phyloP scores from a whole-genome alignment of 2,329 filamentous ascomycete species.

The Ambrosiella beaveri region DNA sequence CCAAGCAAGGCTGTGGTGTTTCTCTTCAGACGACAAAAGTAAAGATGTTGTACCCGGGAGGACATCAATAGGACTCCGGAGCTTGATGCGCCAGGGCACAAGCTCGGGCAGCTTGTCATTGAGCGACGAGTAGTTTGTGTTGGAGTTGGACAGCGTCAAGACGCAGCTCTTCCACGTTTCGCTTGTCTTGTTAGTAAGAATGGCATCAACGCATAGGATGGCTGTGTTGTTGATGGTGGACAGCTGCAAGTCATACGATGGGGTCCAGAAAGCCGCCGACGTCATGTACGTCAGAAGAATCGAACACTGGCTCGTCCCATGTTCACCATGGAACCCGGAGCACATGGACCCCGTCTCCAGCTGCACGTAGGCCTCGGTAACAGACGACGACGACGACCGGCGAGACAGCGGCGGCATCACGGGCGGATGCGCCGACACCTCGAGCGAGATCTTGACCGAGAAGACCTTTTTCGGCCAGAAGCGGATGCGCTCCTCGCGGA shows the following conservation, averaged over 20 bases:
- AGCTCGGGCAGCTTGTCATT: slow-evolving; percentile 38
- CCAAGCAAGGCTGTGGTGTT: slow-evolving; percentile 19
- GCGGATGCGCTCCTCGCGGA: slow-evolving; percentile 25
- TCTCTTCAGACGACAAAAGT: slow-evolving; percentile 25
- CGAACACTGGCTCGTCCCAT: background rate
- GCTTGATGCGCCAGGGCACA: slow-evolving; percentile 37
- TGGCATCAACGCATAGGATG: slow-evolving; percentile 42
- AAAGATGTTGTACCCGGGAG: slow-evolving; percentile 17
- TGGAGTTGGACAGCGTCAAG: slow-evolving; percentile 44
- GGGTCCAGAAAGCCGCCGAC: slow-evolving; percentile 38
- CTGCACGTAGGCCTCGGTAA: slow-evolving; percentile 26
- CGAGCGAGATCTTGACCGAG: slow-evolving; percentile 33
- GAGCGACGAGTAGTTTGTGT: slow-evolving; percentile 39
- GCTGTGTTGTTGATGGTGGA: slow-evolving; percentile 36
- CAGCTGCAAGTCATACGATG: slow-evolving; percentile 45
- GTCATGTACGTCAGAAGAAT: slow-evolving; percentile 44
- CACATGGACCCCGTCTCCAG: background rate
- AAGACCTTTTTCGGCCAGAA: slow-evolving; percentile 36
- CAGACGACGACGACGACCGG: slow-evolving; percentile 33
- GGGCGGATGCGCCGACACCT: slow-evolving; percentile 21
- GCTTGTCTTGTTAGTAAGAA: slow-evolving; percentile 42
- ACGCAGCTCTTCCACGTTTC: slow-evolving; percentile 46
- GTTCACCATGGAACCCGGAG: background rate
- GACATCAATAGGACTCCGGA: slow-evolving; percentile 20
- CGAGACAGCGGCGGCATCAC: slow-evolving; percentile 29